Percentiles rank a stretch among this genome's conserved stretches.
These are phyloP conservation scores for Primulina tabacum DNA, from an alignment of 257 asterid species.

Conservation along the genomic window DNA sequence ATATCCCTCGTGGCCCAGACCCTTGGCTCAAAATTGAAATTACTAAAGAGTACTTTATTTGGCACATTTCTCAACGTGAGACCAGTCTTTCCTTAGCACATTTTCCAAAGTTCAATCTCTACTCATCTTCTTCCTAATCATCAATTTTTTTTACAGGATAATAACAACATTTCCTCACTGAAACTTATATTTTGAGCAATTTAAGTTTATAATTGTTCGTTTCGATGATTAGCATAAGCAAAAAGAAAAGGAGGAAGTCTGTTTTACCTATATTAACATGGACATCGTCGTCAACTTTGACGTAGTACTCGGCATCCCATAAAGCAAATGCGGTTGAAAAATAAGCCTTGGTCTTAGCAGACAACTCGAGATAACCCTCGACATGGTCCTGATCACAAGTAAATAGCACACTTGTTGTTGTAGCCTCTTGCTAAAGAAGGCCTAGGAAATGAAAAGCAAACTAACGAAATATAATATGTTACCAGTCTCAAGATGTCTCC, in stretches of 20 bases:
- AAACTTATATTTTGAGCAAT: too few relatives aligned
- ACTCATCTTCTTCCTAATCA: too few relatives aligned
- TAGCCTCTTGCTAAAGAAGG: neutral
- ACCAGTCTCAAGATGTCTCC: constrained; percentile 96
- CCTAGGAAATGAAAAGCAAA: neutral
- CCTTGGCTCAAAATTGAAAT: too few relatives aligned
- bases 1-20: too few relatives aligned
- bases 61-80: too few relatives aligned
- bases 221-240: neutral
- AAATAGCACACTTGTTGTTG: neutral
- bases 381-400: constrained; percentile 62
- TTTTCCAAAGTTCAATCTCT: too few relatives aligned
- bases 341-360: constrained; percentile 85
- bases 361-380: constrained; percentile 89
- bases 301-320: constrained; percentile 93
- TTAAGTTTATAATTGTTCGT: too few relatives aligned
- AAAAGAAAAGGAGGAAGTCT: neutral
- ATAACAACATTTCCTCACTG: too few relatives aligned
- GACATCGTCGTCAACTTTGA: constrained; percentile 92
- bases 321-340: constrained; percentile 69
- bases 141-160: too few relatives aligned
- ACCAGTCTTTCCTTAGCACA: too few relatives aligned
- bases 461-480: constrained; percentile 6
- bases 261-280: constrained; percentile 81
- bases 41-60: too few relatives aligned